Evolutionary conservation across 164 flowering plant genomes (phyloP).

Genomic region (Aristolochia fimbriata): DNA sequence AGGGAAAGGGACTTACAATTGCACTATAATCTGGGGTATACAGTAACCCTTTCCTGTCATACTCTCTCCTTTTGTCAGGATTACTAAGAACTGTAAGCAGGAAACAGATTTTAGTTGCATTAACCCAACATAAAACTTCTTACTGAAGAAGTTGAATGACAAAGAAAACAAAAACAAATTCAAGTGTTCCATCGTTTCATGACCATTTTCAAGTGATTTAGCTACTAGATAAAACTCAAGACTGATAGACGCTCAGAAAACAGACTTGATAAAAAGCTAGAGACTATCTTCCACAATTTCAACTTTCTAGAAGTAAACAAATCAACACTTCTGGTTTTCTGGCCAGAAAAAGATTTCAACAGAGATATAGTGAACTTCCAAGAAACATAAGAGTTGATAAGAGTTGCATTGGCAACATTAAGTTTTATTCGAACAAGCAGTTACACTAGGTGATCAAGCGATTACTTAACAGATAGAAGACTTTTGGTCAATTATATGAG

Average conservation of each 20-base stretch:
- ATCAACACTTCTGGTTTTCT: too few species aligned
- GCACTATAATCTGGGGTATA: constrained; percentile 43
- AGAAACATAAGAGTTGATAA: too few species aligned
- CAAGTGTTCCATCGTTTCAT: background rate
- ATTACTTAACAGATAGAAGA: background rate
- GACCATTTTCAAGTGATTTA: too few species aligned
- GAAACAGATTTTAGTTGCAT: background rate
- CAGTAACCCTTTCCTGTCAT: constrained; percentile 54
- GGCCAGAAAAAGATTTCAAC: too few species aligned
- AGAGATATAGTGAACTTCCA: too few species aligned
- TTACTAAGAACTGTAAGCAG: constrained; percentile 64
- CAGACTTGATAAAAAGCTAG: too few species aligned
- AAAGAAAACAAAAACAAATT: background rate
- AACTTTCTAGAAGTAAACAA: too few species aligned
- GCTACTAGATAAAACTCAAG: too few species aligned
- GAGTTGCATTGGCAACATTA: too few species aligned
- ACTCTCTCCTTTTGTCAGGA: constrained; percentile 66
- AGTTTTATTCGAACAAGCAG: too few species aligned
- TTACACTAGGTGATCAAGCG: background rate
- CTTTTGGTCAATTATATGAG: background rate
- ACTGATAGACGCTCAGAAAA: too few species aligned
- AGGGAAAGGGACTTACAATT: constrained; percentile 29
- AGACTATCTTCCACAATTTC: too few species aligned
- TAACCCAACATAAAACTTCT: background rate
- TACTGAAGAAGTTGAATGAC: background rate